Conservation (phyloP, 2,329 filamentous ascomycete species). For the Bipolaris bicolor region DNA sequence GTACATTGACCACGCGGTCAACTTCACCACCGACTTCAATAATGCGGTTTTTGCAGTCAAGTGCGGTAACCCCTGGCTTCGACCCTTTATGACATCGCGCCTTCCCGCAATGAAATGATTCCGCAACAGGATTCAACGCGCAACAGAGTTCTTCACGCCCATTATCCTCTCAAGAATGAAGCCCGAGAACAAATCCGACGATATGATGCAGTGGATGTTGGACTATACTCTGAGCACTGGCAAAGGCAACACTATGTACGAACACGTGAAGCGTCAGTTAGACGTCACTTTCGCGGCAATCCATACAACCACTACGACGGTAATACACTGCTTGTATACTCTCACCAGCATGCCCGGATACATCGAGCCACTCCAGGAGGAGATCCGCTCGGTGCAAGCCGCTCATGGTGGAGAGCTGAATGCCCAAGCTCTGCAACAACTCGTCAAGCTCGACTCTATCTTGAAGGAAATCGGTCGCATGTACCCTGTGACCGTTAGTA, state of each 20-base stretch:
- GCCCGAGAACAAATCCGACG: constrained; percentile 13
- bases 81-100: not conserved
- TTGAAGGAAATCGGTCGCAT: constrained; percentile 35
- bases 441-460: constrained; percentile 35
- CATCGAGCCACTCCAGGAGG: constrained; percentile 49
- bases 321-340: constrained; percentile 32
- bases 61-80: not conserved
- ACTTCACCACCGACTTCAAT: constrained; percentile 12
- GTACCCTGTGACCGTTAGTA: constrained; percentile 10
- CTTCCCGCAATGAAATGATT: not conserved
- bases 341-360: constrained; percentile 43
- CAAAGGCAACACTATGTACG: too few species aligned
- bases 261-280: constrained; percentile 4
- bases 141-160: not conserved
- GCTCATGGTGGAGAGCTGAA: constrained; percentile 35
- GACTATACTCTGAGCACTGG: constrained; percentile 1
- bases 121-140: not conserved
- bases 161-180: not conserved
- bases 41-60: not conserved
- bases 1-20: constrained; percentile 18
- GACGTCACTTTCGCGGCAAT: constrained; percentile 25
- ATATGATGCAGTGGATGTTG: constrained; percentile 38
- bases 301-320: constrained; percentile 27
- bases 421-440: constrained; percentile 25
- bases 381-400: constrained; percentile 48